A percentile compares a stretch with the other conserved stretches of the same genome.
These are phyloP conservation scores for Colletotrichum chlorophyti DNA, from an alignment of 2,329 filamentous ascomycete species.

Conservation along the genomic window DNA sequence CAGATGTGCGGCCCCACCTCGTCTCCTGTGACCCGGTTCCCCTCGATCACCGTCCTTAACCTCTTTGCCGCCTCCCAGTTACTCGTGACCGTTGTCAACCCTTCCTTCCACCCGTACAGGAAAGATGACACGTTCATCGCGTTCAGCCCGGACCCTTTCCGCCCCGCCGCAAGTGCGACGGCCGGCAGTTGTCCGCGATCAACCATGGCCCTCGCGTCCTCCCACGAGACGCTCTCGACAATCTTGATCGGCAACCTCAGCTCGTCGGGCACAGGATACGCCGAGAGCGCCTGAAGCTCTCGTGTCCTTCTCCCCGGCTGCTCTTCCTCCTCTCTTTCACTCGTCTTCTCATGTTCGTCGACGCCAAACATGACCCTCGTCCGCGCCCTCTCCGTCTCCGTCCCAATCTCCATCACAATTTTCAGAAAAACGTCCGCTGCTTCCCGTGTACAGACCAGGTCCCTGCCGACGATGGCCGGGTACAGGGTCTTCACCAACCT, in stretches of 20 bases:
- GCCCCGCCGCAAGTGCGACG: slow-evolving; percentile 42
- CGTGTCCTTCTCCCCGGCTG: slow-evolving; percentile 9
- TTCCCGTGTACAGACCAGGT: slow-evolving; percentile 45
- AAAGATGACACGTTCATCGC: slow-evolving; percentile 47
- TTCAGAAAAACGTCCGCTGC: slow-evolving; percentile 46
- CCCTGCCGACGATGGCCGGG: slow-evolving; percentile 39
- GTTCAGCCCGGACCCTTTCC: slow-evolving; percentile 38
- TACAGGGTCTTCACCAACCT: slow-evolving; percentile 37
- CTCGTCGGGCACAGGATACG: slow-evolving; percentile 37
- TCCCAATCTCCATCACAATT: slow-evolving; percentile 44
- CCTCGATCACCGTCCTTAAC: slow-evolving; percentile 25
- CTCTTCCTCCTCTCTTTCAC: too few relatives aligned
- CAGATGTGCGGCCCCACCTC: slow-evolving; percentile 27
- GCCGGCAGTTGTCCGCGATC: slow-evolving; percentile 36
- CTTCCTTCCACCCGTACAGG: slow-evolving; percentile 46
- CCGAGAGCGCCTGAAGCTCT: slow-evolving; percentile 41
- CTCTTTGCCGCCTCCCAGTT: slow-evolving; percentile 43
- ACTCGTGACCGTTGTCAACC: slow-evolving; percentile 44
- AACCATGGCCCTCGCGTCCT: slow-evolving; percentile 38
- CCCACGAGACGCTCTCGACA: slow-evolving; percentile 33
- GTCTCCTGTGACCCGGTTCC: slow-evolving; percentile 3
- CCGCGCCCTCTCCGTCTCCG: slow-evolving; percentile 42
- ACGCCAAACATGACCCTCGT: slow-evolving; percentile 40
- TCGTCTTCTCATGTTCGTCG: too few relatives aligned
- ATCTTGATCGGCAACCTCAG: slow-evolving; percentile 44